Evolutionary conservation across 768 basidiomycete species (phyloP).

Genomic region (Termitomyces sp.): DNA sequence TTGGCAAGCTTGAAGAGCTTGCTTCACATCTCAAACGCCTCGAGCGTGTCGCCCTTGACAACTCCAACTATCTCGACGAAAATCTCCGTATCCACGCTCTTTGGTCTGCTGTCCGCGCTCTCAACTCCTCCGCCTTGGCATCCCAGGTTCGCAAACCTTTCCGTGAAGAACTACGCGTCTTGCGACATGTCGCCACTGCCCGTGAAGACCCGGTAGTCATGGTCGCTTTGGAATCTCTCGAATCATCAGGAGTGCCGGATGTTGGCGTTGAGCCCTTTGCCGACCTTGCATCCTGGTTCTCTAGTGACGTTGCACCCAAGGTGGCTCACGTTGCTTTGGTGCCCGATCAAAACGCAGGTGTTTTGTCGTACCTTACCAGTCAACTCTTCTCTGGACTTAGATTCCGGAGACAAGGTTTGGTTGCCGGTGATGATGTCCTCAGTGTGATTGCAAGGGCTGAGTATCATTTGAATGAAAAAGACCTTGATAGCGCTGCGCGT

Average conservation of each 20-base stretch:
- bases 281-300: conserved; percentile 90
- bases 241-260: conserved; percentile 69
- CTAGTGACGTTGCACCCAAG: conserved; percentile 73
- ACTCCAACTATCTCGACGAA: conserved; percentile 86
- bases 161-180: conserved; percentile 81
- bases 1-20: conserved; percentile 92
- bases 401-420: conserved; percentile 78
- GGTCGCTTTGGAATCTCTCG: conserved; percentile 64
- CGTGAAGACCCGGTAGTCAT: conserved; percentile 66
- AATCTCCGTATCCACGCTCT: conserved; percentile 88
- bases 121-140: conserved; percentile 59
- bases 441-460: conserved; percentile 88
- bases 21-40: conserved; percentile 86
- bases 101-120: conserved; percentile 88
- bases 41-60: conserved; percentile 87
- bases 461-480: conserved; percentile 86
- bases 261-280: conserved; percentile 84
- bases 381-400: conserved; percentile 66
- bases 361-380: conserved; percentile 85
- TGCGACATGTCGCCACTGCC: conserved; percentile 68
- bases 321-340: conserved; percentile 89
- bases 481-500: conserved; percentile 82
- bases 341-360: conserved; percentile 84
- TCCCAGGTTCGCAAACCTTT: conserved; percentile 74
- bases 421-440: conserved; percentile 77